Conservation (phyloP, 2,329 filamentous ascomycete genomes). For the Neospermospora avenae region DNA sequence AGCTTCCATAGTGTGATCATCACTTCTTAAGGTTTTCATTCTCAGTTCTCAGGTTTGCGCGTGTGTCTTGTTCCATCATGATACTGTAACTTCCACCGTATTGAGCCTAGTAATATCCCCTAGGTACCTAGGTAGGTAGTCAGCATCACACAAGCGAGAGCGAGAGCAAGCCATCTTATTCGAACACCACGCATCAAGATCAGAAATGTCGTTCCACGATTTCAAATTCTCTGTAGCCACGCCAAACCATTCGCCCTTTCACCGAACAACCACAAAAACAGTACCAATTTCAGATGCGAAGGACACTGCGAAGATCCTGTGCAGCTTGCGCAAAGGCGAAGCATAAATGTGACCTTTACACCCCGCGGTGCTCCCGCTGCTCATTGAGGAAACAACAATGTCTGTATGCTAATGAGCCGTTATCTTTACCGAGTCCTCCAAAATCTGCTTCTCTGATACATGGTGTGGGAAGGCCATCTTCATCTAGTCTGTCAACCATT, state of each 20-base stretch:
- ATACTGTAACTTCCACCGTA: neutral
- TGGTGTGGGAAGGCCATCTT: neutral
- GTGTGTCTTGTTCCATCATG: too few species aligned
- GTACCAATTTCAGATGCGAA: slow-evolving; percentile 42
- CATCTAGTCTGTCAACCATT: slow-evolving; percentile 2
- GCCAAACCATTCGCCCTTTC: neutral
- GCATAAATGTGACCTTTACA: slow-evolving; percentile 52
- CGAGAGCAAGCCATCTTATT: neutral
- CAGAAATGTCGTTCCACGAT: neutral
- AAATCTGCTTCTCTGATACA: neutral
- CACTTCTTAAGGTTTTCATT: too few species aligned
- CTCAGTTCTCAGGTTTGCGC: too few species aligned
- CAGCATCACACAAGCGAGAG: neutral
- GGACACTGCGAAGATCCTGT: slow-evolving; percentile 56
- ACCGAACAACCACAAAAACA: neutral
- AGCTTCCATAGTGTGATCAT: too few species aligned
- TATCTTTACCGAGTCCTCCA: neutral
- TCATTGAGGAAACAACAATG: slow-evolving; percentile 46
- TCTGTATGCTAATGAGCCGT: slow-evolving; percentile 53
- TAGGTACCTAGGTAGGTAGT: neutral
- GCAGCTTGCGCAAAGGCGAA: slow-evolving; percentile 54
- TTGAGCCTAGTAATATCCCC: neutral
- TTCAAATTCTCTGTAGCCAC: neutral
- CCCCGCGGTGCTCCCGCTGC: slow-evolving; percentile 54
- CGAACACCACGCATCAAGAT: neutral